A percentile compares a stretch with the other conserved stretches of the same genome.
Conservation (phyloP, 2,329 filamentous ascomycete genomes). For the Chrysoporthe cubensis region DNA sequence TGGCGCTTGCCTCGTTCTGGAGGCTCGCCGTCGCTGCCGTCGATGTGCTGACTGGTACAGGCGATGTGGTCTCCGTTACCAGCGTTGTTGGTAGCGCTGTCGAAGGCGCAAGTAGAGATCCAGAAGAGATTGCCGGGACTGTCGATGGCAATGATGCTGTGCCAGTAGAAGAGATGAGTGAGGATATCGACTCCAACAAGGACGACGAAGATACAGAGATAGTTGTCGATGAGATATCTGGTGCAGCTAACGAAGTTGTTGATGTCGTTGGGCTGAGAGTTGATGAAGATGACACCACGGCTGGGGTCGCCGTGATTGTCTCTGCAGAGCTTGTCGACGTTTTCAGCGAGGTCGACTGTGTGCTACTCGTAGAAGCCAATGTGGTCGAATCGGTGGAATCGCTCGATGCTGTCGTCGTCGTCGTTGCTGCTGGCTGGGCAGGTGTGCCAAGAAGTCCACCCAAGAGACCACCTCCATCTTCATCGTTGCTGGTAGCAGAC, state of each 20-base stretch:
- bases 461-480: constrained; percentile 18
- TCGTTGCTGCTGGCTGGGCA: background rate
- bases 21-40: constrained; percentile 3
- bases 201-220: constrained; percentile 7
- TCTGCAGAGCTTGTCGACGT: background rate
- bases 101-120: background rate
- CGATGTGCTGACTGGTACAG: background rate
- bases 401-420: constrained; percentile 6
- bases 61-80: background rate
- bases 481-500: background rate
- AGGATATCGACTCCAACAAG: constrained; percentile 23
- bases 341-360: background rate
- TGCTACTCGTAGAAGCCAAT: background rate
- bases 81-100: background rate
- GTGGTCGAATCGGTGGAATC: background rate
- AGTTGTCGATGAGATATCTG: background rate
- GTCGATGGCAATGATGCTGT: constrained; percentile 3
- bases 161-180: constrained; percentile 22
- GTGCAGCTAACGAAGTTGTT: background rate
- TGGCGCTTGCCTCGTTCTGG: constrained; percentile 9
- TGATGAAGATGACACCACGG: constrained; percentile 3
- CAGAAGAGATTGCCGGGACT: background rate
- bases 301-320: background rate
- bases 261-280: background rate
- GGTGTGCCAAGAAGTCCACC: constrained; percentile 5